Evolutionary conservation across 495 filamentous ascomycete genomes (phyloP).

Genomic region (Aspergillus avenaceus): DNA sequence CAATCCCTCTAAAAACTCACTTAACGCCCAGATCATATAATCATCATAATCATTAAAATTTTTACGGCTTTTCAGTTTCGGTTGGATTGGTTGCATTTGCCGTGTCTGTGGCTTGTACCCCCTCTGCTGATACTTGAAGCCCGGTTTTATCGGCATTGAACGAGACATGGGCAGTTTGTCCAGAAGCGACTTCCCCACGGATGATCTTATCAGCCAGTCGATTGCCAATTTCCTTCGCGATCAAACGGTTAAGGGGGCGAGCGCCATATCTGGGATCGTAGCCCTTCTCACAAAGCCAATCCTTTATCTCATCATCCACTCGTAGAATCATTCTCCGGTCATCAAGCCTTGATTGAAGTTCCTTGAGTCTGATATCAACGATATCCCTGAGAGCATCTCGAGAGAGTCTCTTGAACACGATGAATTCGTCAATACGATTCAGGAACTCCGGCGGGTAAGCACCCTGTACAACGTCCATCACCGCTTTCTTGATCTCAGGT

Average conservation of each 20-base stretch:
- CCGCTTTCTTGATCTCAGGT: slow-evolving; percentile 63
- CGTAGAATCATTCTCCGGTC: slow-evolving; percentile 77
- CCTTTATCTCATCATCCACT: slow-evolving; percentile 65
- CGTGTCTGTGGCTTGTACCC: slow-evolving; percentile 3
- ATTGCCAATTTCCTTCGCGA: slow-evolving; percentile 84
- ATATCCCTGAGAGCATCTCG: slow-evolving; percentile 79
- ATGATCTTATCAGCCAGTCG: slow-evolving; percentile 88
- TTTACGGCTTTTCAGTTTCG: slow-evolving; percentile 10
- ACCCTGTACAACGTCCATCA: slow-evolving; percentile 81
- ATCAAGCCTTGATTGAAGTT: slow-evolving; percentile 78
- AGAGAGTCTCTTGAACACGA: slow-evolving; percentile 85
- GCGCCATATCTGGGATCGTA: slow-evolving; percentile 92
- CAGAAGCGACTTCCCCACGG: slow-evolving; percentile 70
- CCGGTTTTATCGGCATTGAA: slow-evolving; percentile 48
- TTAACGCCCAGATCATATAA: slow-evolving; percentile 10
- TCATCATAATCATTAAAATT: slow-evolving; percentile 6
- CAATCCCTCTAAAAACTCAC: too few relatives aligned
- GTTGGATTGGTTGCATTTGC: background rate
- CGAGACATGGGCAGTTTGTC: slow-evolving; percentile 64
- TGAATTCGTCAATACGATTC: slow-evolving; percentile 95
- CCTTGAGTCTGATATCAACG: slow-evolving; percentile 83
- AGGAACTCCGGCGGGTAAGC: slow-evolving; percentile 90
- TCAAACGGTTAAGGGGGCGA: slow-evolving; percentile 87
- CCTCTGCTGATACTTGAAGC: slow-evolving; percentile 26
- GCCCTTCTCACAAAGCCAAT: slow-evolving; percentile 82